Conservation (phyloP, 257 asterid species). For the Paraleonurus japonicus region DNA sequence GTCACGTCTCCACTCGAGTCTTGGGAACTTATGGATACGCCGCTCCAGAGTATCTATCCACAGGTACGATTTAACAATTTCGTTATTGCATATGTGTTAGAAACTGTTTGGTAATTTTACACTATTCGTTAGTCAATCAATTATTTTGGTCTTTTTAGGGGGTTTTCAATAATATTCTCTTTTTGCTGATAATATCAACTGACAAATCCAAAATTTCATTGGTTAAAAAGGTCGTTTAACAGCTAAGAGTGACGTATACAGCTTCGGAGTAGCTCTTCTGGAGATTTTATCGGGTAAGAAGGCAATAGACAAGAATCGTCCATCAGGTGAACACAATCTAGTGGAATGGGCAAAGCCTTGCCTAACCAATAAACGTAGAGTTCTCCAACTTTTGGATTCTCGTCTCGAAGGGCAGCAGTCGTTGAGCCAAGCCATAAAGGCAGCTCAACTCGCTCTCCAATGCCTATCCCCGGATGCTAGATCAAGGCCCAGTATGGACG, state of each 20-base stretch:
- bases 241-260: too few species aligned
- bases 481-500: constrained; percentile 58
- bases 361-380: constrained; percentile 56
- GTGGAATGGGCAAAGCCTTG: constrained; percentile 86
- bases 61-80: too few species aligned
- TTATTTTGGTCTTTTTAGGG: too few species aligned
- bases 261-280: too few species aligned
- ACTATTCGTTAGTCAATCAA: too few species aligned
- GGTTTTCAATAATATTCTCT: too few species aligned
- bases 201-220: not conserved
- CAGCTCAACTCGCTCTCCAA: constrained; percentile 50
- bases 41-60: too few species aligned
- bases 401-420: constrained; percentile 69
- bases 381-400: constrained; percentile 49
- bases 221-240: constrained; percentile 56
- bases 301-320: constrained; percentile 73
- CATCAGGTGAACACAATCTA: constrained; percentile 59
- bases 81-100: not conserved
- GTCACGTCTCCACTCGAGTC: too few species aligned
- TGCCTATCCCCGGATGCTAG: constrained; percentile 54
- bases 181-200: not conserved
- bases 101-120: too few species aligned
- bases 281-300: constrained; percentile 66
- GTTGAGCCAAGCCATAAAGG: constrained; percentile 40
- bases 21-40: too few species aligned